Evolutionary conservation across 257 asterid species (phyloP), one percentile per base, ranked within the genome.

Genomic region (Parsonsia alboflavescens): DNA sequence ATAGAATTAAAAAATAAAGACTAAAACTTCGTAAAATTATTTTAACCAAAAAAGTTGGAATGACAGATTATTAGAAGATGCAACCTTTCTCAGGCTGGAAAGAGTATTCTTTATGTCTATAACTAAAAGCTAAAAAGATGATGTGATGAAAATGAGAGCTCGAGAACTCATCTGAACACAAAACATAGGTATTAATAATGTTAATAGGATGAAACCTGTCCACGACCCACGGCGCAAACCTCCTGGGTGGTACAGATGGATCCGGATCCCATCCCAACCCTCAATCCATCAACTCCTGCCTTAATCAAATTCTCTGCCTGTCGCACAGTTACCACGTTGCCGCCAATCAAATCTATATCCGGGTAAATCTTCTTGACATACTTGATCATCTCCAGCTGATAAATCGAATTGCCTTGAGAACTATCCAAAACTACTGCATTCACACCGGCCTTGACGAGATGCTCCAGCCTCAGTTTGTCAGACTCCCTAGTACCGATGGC

Each of bases 261-360:
- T 72, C 97, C 97, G 2, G 97, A 93, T 33, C 98, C 98, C 98
- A 93, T 93, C 74, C 96, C 98, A 76, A 93, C 97, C 80, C 98
- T 88, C 76, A 91, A 73, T 12, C 98, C 97, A 82, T 93, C 98
- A 42, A 85, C 97, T 6, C 92, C 97, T 0, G 95, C 88, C 80
- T 87, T 87, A 85, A 91, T 89, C 91, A 93, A 91, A 86, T 90
- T 91, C 72, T 89, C 90, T 0, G 97, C 97, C 70, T 93, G 98
- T 72, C 84, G 85, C 19, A 78, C 78, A 0, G 97, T 93, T 58
- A 93, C 97, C 44, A 93, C 92, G 84, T 93, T 93, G 70, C 97
- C 97, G 45, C 98, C 97, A 59, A 93, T 86, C 82, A 91, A 65
- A 83, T 93, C 97, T 81, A 91, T 70, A 12, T 89, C 84, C 0